Base-by-base conservation (phyloP, 164 flowering plant genomes). In the Stephania cephalantha region DNA sequence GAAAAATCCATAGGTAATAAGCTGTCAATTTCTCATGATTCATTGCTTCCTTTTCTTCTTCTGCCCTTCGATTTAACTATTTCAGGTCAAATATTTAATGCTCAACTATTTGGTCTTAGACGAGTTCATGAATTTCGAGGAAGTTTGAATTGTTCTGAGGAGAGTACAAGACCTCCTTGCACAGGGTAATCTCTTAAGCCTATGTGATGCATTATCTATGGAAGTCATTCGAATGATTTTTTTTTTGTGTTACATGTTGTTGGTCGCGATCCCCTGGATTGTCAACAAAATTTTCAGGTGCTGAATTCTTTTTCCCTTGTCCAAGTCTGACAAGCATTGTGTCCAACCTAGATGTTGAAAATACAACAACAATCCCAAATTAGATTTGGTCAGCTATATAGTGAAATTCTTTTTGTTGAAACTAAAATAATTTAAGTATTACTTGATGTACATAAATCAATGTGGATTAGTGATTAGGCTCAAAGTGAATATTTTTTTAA, bases 101-200 rank as follows among this genome's bases (percentile, higher is more conserved):
- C 30, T 5, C 30, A 46, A 25, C 25, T 48, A 65, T 35, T 78
- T 58, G 9, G 63, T 7, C 17, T 71, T 82, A 92, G 97, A 78
- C 87, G 91, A 80, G 84, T 76, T 17, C 90, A 82, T 81, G 88
- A 80, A 79, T 75, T 81, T 68, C 83, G 88, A 71, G 82, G 76
- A 46, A 73, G 73, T 35, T 82, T 81, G 30, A 79, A 82, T 73
- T 82, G 82, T 70, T 91, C 94, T 75, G 85, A 87, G 66, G 50
- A 53, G 31, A 92, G 95, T 73, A 80, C 61, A 46, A 80, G 82
- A 73, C 97, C 97, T 77, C 97, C 97, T 9, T 90, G 95, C 83
- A 86, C 95, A 6, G 95, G 97, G 97, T 92, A 88, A 79, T 30
- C 22, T 45, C 46, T 63, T 25, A 46, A 30, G 64, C 30, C 29